Percentiles rank a stretch among this genome's conserved stretches.
Evolutionary conservation across 2,329 filamentous ascomycete genomes (phyloP).

Genomic region (Trichophyton benhamiae): DNA sequence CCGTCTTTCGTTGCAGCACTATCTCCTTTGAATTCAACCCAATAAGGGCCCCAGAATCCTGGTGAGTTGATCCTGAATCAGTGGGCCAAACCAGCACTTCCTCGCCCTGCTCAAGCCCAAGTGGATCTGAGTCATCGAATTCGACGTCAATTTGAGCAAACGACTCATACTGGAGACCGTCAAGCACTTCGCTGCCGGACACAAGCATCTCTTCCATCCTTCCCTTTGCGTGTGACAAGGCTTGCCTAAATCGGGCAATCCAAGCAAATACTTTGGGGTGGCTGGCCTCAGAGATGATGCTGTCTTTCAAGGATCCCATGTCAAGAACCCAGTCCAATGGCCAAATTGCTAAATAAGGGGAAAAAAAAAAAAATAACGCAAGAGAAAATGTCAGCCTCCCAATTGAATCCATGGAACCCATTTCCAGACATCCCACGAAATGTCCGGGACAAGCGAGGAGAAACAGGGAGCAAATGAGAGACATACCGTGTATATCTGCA

Average conservation of each 20-base stretch:
- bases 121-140: constrained; percentile 42
- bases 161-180: constrained; percentile 29
- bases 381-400: background rate
- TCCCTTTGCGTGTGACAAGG: constrained; percentile 34
- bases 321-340: constrained; percentile 52
- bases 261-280: constrained; percentile 54
- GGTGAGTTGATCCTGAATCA: constrained; percentile 49
- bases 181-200: constrained; percentile 37
- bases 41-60: constrained; percentile 46
- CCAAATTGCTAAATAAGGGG: constrained; percentile 44
- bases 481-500: constrained; percentile 53
- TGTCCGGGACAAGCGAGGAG: background rate
- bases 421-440: background rate
- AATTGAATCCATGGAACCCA: background rate
- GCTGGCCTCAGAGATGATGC: constrained; percentile 38
- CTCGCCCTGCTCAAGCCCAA: constrained; percentile 42
- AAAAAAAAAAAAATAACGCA: constrained; percentile 1
- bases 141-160: constrained; percentile 36
- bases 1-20: constrained; percentile 42
- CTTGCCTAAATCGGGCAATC: constrained; percentile 48
- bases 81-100: constrained; percentile 49
- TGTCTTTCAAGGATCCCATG: constrained; percentile 44
- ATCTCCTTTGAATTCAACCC: constrained; percentile 43
- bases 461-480: background rate
- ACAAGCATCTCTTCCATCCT: constrained; percentile 33